These are phyloP conservation scores for Aspergillus udagawae DNA, from an alignment of 2,329 filamentous ascomycete species.

Conservation along the genomic window DNA sequence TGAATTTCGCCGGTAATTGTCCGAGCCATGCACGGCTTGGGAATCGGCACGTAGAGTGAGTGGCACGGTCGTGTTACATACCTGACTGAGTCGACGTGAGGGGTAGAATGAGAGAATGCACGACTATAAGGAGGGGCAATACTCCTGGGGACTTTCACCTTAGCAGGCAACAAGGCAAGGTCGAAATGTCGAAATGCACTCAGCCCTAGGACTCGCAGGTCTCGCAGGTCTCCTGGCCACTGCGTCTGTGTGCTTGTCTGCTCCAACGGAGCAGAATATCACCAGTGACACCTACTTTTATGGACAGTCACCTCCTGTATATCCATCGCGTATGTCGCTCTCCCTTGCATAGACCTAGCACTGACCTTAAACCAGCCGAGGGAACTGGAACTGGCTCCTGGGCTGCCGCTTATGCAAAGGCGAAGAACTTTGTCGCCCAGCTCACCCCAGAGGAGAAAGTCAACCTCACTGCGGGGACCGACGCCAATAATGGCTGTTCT, in stretches of 20 bases:
- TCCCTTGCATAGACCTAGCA: accelerated
- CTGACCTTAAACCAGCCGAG: conserved; percentile 11
- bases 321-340: conserved; percentile 19
- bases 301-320: conserved; percentile 21
- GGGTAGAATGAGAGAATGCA: neutral
- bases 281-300: conserved; percentile 20
- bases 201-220: neutral
- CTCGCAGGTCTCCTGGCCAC: conserved; percentile 6
- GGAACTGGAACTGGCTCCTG: conserved; percentile 30
- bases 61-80: neutral
- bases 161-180: neutral
- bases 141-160: too few species aligned
- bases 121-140: neutral
- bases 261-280: conserved; percentile 15
- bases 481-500: conserved; percentile 23
- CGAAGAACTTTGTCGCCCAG: conserved; percentile 35
- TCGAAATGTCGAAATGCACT: conserved; percentile 8
- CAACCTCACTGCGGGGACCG: conserved; percentile 28
- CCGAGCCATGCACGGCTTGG: neutral
- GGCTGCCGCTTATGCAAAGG: conserved; percentile 35
- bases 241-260: conserved; percentile 8
- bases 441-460: conserved; percentile 43
- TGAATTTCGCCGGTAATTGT: neutral
- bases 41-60: neutral
- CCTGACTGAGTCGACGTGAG: neutral